Conservation (phyloP, 2,329 filamentous ascomycete species). For the Colletotrichum siamense region DNA sequence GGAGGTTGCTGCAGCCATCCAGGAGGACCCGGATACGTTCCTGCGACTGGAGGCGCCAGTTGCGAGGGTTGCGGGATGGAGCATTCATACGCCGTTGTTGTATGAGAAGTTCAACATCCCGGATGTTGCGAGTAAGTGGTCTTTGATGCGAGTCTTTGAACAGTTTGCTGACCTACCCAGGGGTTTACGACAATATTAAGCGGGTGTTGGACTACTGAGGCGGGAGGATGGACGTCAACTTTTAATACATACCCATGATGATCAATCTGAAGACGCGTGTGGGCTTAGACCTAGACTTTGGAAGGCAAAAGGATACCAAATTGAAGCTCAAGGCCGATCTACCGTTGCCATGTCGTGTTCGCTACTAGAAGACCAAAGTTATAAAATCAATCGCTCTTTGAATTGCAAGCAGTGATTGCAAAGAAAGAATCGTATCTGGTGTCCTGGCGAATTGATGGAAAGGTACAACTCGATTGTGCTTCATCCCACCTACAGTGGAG, state of each 20-base stretch:
- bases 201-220: slow-evolving; percentile 67
- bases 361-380: neutral
- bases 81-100: slow-evolving; percentile 78
- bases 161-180: slow-evolving; percentile 46
- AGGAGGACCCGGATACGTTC: slow-evolving; percentile 79
- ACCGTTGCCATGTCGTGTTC: neutral
- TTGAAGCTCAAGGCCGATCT: neutral
- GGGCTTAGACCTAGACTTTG: neutral
- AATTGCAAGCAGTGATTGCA: neutral
- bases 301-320: neutral
- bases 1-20: slow-evolving; percentile 86
- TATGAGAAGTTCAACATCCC: slow-evolving; percentile 85
- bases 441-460: neutral
- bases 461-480: neutral
- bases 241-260: slow-evolving; percentile 9
- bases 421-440: neutral
- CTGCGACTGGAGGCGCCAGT: slow-evolving; percentile 85
- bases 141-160: too few species aligned
- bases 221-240: neutral
- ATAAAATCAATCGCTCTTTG: neutral
- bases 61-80: slow-evolving; percentile 86
- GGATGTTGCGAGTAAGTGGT: slow-evolving; percentile 81
- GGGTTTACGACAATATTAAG: slow-evolving; percentile 75
- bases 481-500: neutral
- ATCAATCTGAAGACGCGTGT: neutral